Evolutionary conservation across 495 filamentous ascomycete genomes (phyloP), one percentile per base, ranked within the genome.

Genomic region (Halenospora varia): DNA sequence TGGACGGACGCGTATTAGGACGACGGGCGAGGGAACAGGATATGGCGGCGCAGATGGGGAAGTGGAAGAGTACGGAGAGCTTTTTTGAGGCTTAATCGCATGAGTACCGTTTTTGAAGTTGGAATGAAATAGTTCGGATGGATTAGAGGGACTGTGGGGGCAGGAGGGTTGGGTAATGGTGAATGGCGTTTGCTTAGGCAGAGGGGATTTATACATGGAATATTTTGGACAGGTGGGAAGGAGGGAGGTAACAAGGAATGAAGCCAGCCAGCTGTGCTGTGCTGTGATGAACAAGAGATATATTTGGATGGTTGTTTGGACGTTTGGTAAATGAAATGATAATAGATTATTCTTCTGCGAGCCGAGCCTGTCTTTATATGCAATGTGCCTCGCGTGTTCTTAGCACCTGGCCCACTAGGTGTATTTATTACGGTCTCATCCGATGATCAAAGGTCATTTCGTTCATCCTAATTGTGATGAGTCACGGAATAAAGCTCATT

Each of bases 1-100:
- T 53, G 3, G 61, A 63, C 51, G 25, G 10, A 18, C 40, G 53
- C 23, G 57, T 63, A n/a, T 23, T 63, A 17, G 51, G 51, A 25
- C 29, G 25, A 8, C 10, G 24, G 19, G 42, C n/a, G 22, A 19
- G 17, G 17, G 19, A 25, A 19, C 25, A 24, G 20, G 25, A 39
- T 3, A 39, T 47, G 26, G 20, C 17, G 25, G 19, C 53, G 55
- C 29, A 35, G 11, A 45, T 45, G 42, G 24, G 22, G 52, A 60
- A 13, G 40, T 41, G 56, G 49, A 51, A 61, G 48, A 53, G 39
- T 13, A 20, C 19, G 35, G 47, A 55, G 20, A 51, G 57, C 17
- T 51, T 53, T 46, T 35, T 50, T 29, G 52, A 55, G 35, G 57
- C 8, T 15, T 45, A 17, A 20, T 15, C 18, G n/a, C n/a, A n/a